These are phyloP conservation scores for Aspergillus fischeri DNA, from an alignment of 2,329 filamentous ascomycete species.

Conservation along the genomic window DNA sequence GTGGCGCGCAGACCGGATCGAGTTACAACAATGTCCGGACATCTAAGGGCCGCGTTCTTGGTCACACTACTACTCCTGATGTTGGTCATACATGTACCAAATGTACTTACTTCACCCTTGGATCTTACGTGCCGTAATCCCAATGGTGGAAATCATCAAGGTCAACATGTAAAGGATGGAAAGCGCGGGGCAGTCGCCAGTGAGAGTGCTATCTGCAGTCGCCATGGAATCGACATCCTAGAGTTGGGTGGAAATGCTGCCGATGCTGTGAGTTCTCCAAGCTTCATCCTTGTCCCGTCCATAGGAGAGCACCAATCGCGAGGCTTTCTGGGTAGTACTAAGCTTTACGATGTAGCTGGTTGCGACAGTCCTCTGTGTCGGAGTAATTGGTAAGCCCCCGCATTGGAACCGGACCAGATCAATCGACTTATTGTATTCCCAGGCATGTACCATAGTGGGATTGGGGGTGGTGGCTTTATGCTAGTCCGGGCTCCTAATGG, in stretches of 20 bases:
- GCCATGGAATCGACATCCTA: conserved; percentile 63
- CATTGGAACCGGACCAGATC: background rate
- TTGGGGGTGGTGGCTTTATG: conserved; percentile 90
- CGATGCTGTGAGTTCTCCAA: conserved; percentile 54
- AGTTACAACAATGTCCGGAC: conserved; percentile 14
- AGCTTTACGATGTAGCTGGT: conserved; percentile 48
- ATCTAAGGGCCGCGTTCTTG: conserved; percentile 14
- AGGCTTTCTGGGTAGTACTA: conserved; percentile 8
- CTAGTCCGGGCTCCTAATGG: conserved; percentile 69
- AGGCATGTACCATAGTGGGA: conserved; percentile 72
- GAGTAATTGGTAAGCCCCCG: conserved; percentile 55
- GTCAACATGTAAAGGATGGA: conserved; percentile 27
- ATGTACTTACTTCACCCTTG: conserved; percentile 19
- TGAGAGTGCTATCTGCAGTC: conserved; percentile 65
- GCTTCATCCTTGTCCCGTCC: background rate
- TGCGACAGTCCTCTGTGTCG: conserved; percentile 70
- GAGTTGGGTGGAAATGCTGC: conserved; percentile 65
- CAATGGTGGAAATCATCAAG: conserved; percentile 10
- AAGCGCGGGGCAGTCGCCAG: conserved; percentile 63
- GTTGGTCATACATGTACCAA: conserved; percentile 19
- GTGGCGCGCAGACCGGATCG: background rate
- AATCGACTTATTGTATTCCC: background rate
- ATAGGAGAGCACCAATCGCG: background rate
- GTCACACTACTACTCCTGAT: conserved; percentile 18
- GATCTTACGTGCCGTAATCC: conserved; percentile 5